A percentile compares a stretch with the other conserved stretches of the same genome.
phyloP scores from a whole-genome alignment of 1,284 basidiomycete genomes.

The Ustilago sp. region DNA sequence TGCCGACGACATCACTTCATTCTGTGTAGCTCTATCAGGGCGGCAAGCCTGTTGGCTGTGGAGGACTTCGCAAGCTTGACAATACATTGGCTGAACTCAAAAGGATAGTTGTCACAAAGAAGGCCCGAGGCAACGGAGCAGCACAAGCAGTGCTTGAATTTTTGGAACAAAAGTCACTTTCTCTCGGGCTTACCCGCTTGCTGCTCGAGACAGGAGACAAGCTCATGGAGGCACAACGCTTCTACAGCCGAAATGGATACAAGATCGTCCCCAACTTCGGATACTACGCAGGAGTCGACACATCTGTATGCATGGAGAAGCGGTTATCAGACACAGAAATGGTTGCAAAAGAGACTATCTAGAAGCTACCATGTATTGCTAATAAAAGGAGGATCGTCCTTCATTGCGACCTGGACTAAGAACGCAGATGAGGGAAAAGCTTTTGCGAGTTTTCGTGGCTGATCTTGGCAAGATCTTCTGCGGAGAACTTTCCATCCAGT shows the following conservation, averaged over 20 bases:
- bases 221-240: conserved; percentile 33
- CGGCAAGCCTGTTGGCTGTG: conserved; percentile 25
- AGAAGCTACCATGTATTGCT: background rate
- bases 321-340: background rate
- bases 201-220: conserved; percentile 41
- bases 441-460: conserved; percentile 50
- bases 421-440: conserved; percentile 46
- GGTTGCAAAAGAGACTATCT: background rate
- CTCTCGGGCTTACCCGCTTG: conserved; percentile 17
- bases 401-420: background rate
- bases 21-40: conserved; percentile 39
- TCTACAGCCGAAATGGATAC: conserved; percentile 38
- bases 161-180: conserved; percentile 26
- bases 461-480: conserved; percentile 46
- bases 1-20: conserved; percentile 26
- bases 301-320: conserved; percentile 47
- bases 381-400: background rate
- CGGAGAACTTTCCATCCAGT: conserved; percentile 39
- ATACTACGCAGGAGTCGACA: conserved; percentile 32
- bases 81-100: conserved; percentile 35
- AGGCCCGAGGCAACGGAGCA: conserved; percentile 32
- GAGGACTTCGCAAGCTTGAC: conserved; percentile 31
- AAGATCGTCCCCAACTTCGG: conserved; percentile 38
- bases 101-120: conserved; percentile 36
- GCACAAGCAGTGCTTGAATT: conserved; percentile 30